phyloP scores from a whole-genome alignment of 257 asterid genomes.

The Salvia rosmarinus region DNA sequence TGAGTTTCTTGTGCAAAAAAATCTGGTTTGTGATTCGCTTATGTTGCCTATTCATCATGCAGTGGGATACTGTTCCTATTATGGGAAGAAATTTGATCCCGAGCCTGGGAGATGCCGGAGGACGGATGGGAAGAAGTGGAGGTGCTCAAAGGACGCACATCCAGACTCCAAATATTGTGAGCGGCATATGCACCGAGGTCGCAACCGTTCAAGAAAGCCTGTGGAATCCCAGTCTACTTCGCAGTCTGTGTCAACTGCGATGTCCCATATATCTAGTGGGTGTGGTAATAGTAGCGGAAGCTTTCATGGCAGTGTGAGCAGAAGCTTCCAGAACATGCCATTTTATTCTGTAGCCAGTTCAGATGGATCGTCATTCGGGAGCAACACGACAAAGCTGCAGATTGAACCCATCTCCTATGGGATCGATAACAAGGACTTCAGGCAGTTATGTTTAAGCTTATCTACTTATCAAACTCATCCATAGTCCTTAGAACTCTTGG shows the following conservation, averaged over 20 bases:
- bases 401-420: slow-evolving; percentile 70
- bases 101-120: slow-evolving; percentile 99
- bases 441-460: slow-evolving; percentile 48
- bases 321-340: slow-evolving; percentile 69
- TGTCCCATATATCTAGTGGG: slow-evolving; percentile 63
- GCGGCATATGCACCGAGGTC: slow-evolving; percentile 99
- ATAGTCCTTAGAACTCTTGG: slow-evolving; percentile 1
- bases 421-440: slow-evolving; percentile 67
- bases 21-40: not conserved
- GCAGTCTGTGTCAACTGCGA: slow-evolving; percentile 72
- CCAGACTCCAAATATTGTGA: slow-evolving; percentile 98
- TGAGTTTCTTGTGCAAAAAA: slow-evolving; percentile 1
- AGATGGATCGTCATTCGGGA: slow-evolving; percentile 65
- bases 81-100: slow-evolving; percentile 90
- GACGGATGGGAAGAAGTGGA: slow-evolving; percentile 98
- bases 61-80: slow-evolving; percentile 93
- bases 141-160: slow-evolving; percentile 96
- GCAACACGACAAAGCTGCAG: slow-evolving; percentile 68
- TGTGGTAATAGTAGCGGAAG: slow-evolving; percentile 52
- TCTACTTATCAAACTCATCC: slow-evolving; percentile 27
- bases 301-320: slow-evolving; percentile 52
- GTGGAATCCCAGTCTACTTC: slow-evolving; percentile 95
- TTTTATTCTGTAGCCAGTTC: slow-evolving; percentile 63
- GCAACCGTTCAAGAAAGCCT: slow-evolving; percentile 99
- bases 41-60: slow-evolving; percentile 31